Evolutionary conservation across 768 basidiomycete genomes (phyloP).

Genomic region (Mycena galericulata): DNA sequence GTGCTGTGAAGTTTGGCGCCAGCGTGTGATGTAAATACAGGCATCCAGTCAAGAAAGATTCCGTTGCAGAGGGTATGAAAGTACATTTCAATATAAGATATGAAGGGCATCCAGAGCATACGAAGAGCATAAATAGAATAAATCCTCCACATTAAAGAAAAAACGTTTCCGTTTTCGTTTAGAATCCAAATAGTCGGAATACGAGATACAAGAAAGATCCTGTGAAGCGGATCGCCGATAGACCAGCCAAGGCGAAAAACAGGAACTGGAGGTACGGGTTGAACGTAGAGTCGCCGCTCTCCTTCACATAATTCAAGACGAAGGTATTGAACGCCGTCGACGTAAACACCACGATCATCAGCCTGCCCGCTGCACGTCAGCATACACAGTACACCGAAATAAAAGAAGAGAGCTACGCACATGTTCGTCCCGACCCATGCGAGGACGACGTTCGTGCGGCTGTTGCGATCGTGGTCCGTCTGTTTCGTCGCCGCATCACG

Average conservation of each 20-base stretch:
- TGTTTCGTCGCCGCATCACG: slow-evolving; percentile 91
- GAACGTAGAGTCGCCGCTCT: slow-evolving; percentile 67
- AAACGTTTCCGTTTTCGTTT: slow-evolving; percentile 33
- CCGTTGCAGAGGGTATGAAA: background rate
- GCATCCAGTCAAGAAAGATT: too few species aligned
- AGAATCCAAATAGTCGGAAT: slow-evolving; percentile 77
- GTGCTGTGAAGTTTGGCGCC: slow-evolving; percentile 12
- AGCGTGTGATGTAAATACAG: background rate
- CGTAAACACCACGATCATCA: slow-evolving; percentile 82
- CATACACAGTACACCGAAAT: slow-evolving; percentile 8
- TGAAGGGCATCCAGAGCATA: background rate
- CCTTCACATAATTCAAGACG: slow-evolving; percentile 69
- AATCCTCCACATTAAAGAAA: background rate
- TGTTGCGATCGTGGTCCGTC: slow-evolving; percentile 87
- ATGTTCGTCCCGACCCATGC: slow-evolving; percentile 90
- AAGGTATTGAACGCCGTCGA: slow-evolving; percentile 81
- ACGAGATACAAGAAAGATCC: slow-evolving; percentile 86
- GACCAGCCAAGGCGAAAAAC: slow-evolving; percentile 78
- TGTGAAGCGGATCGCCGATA: slow-evolving; percentile 84
- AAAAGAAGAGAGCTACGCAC: slow-evolving; percentile 53
- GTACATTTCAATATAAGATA: background rate
- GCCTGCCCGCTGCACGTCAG: slow-evolving; percentile 52
- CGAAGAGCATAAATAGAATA: slow-evolving; percentile 6
- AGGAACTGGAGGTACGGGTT: slow-evolving; percentile 92
- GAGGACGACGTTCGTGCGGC: slow-evolving; percentile 86